Evolutionary conservation across 1,139 yeast genomes (phyloP).

Genomic region (Kodamaea suecica): DNA sequence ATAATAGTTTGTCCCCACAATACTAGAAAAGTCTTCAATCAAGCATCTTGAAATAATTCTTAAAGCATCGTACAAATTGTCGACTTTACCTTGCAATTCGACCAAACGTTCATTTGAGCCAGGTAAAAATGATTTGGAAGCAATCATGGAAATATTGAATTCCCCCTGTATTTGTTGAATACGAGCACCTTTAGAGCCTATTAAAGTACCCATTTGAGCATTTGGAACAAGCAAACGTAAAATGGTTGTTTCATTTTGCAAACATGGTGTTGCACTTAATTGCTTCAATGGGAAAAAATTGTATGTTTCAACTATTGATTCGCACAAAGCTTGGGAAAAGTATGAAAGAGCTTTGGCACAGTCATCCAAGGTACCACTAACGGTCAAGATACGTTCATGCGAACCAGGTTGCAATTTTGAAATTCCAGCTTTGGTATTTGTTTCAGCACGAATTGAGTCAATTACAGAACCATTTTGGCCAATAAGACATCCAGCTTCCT

Average conservation of each 20-base stretch:
- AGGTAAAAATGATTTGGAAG: constrained; percentile 80
- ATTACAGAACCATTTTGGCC: constrained; percentile 86
- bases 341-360: constrained; percentile 71
- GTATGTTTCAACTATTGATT: constrained; percentile 37
- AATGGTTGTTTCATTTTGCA: constrained; percentile 53
- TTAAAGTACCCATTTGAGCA: constrained; percentile 85
- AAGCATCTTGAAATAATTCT: constrained; percentile 69
- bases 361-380: constrained; percentile 73
- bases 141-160: constrained; percentile 76
- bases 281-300: constrained; percentile 63
- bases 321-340: constrained; percentile 63
- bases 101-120: constrained; percentile 85
- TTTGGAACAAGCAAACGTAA: constrained; percentile 78
- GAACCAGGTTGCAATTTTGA: constrained; percentile 80
- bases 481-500: constrained; percentile 88
- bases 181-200: constrained; percentile 80
- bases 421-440: constrained; percentile 85
- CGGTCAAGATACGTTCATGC: constrained; percentile 79
- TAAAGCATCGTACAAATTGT: constrained; percentile 56
- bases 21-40: constrained; percentile 66
- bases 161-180: constrained; percentile 77
- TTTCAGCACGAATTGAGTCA: constrained; percentile 70
- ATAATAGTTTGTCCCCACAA: constrained; percentile 64
- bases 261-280: constrained; percentile 48
- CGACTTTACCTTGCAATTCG: constrained; percentile 81